phyloP scores from a whole-genome alignment of 2,329 filamentous ascomycete species.

The Colletotrichum sp. region DNA sequence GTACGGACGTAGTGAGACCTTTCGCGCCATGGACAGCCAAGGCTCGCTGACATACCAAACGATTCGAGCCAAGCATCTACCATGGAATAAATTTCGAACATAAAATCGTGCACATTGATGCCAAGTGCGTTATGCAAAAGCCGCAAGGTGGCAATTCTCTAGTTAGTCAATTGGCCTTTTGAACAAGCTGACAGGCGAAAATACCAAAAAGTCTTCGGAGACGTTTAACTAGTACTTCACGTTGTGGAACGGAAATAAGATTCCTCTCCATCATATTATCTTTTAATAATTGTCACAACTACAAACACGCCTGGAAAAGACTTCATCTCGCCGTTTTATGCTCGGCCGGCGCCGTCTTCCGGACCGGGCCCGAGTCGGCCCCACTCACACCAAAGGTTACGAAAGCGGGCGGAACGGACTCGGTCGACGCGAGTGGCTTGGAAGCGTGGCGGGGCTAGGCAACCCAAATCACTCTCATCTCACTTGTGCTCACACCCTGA shows the following conservation, averaged over 20 bases:
- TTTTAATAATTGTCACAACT: not conserved
- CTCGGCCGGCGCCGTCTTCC: not conserved
- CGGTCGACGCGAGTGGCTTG: not conserved
- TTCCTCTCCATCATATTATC: not conserved
- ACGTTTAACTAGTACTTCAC: not conserved
- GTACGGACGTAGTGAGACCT: not conserved
- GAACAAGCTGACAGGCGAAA: not conserved
- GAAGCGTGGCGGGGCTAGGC: not conserved
- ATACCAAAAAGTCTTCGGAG: not conserved
- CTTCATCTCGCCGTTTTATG: not conserved
- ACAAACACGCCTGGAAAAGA: not conserved
- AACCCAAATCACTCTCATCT: not conserved
- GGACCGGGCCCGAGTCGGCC: not conserved
- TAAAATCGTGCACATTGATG: not conserved
- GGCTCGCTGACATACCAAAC: not conserved
- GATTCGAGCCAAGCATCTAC: not conserved
- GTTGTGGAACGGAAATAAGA: fast-evolving
- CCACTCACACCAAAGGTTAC: not conserved
- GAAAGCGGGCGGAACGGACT: not conserved
- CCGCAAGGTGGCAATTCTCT: not conserved
- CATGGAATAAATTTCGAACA: not conserved
- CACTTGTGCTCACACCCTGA: not conserved
- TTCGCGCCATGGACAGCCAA: not conserved
- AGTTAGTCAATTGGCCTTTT: not conserved
- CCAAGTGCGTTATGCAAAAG: not conserved